phyloP scores from a whole-genome alignment of 108 stramenopile genomes.

The Cyclotella atomus region DNA sequence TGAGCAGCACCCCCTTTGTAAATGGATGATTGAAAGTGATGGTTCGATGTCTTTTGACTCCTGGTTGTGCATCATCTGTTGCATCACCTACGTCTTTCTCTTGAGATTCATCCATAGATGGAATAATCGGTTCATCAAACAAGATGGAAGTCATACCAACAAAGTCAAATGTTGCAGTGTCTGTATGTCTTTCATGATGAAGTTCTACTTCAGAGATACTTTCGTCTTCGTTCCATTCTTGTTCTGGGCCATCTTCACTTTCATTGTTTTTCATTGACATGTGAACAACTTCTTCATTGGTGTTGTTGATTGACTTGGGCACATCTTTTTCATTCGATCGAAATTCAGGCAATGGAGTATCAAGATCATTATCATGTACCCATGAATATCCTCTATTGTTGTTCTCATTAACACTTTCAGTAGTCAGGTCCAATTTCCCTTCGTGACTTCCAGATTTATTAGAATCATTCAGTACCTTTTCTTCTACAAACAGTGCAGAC shows the following conservation, averaged over 20 bases:
- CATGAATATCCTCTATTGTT: constrained; percentile 13
- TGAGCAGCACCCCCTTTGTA: constrained; percentile 49
- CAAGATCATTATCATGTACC: constrained; percentile 14
- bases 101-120: not conserved
- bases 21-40: constrained; percentile 41
- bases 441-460: not conserved
- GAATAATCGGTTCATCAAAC: constrained; percentile 41
- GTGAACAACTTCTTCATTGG: not conserved
- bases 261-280: not conserved
- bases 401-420: not conserved
- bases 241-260: not conserved
- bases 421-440: not conserved
- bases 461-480: not conserved
- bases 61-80: not conserved
- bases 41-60: not conserved
- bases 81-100: not conserved
- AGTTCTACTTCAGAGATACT: not conserved
- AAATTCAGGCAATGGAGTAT: too few relatives aligned
- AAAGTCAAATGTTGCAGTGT: constrained; percentile 72
- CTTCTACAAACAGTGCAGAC: constrained; percentile 58
- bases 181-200: constrained; percentile 42
- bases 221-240: constrained; percentile 28
- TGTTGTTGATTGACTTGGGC: not conserved
- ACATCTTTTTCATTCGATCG: too few relatives aligned
- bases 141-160: constrained; percentile 67